Conservation (phyloP, 768 basidiomycete species). For the Rhizopogon sp. region DNA sequence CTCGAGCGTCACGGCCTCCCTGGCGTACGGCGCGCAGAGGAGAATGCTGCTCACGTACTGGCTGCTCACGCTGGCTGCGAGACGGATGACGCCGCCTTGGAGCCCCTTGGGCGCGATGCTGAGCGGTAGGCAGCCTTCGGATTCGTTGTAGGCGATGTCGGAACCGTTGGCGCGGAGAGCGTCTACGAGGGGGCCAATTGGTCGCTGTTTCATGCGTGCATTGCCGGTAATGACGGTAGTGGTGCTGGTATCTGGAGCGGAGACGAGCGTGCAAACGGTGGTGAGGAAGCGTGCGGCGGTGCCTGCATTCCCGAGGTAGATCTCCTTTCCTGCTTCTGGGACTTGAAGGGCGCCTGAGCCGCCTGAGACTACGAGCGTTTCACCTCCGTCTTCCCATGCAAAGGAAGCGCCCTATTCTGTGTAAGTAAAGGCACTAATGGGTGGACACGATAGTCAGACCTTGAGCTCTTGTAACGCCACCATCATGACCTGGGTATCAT, state of each 20-base stretch:
- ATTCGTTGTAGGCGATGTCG: constrained; percentile 72
- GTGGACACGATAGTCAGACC: constrained; percentile 32
- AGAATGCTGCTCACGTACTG: constrained; percentile 98
- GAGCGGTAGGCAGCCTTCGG: constrained; percentile 82
- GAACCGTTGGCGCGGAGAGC: constrained; percentile 82
- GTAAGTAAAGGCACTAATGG: not conserved
- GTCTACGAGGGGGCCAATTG: constrained; percentile 91
- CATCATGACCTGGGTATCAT: constrained; percentile 99
- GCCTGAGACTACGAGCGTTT: constrained; percentile 89
- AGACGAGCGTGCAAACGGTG: constrained; percentile 89
- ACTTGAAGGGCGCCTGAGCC: constrained; percentile 76
- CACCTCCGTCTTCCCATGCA: constrained; percentile 93
- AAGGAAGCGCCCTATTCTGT: constrained; percentile 76
- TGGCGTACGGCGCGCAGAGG: constrained; percentile 92
- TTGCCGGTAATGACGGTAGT: constrained; percentile 92
- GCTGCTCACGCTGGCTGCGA: constrained; percentile 92
- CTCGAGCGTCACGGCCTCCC: constrained; percentile 78
- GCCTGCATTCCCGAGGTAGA: constrained; percentile 96
- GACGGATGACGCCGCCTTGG: constrained; percentile 73
- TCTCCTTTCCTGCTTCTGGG: constrained; percentile 75
- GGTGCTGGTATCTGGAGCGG: constrained; percentile 31
- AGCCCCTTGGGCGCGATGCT: constrained; percentile 81
- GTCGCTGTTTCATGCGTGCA: constrained; percentile 97
- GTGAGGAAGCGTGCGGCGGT: constrained; percentile 98
- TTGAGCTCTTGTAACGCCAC: constrained; percentile 83